A percentile compares a stretch with the other conserved stretches of the same genome.
Conservation (phyloP, 345 rosid genomes). For the Acer yangbiense region DNA sequence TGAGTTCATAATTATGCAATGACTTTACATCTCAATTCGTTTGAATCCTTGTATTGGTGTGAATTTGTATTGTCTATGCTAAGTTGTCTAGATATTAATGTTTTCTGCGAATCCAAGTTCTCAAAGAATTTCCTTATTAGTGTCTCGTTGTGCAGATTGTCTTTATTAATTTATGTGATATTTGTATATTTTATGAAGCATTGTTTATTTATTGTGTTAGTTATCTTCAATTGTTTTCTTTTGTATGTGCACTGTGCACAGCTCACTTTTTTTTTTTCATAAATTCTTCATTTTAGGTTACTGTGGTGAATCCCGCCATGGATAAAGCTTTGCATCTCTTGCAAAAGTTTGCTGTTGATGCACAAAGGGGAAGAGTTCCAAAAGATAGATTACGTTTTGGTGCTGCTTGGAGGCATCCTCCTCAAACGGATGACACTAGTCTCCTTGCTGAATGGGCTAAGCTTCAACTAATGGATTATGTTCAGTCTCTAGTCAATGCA, state of each 20-base stretch:
- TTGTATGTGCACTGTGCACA: not conserved
- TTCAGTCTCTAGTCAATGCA: constrained; percentile 67
- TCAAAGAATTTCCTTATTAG: not conserved
- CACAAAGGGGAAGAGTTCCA: constrained; percentile 58
- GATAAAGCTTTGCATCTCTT: constrained; percentile 68
- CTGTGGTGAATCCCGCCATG: constrained; percentile 93
- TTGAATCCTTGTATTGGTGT: not conserved
- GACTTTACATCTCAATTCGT: constrained; percentile 16
- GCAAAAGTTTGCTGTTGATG: constrained; percentile 74
- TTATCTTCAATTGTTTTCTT: not conserved
- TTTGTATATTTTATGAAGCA: not conserved
- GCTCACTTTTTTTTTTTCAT: not conserved
- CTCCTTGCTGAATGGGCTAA: constrained; percentile 65
- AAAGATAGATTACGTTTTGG: constrained; percentile 77
- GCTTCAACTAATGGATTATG: constrained; percentile 91
- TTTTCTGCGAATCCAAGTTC: not conserved
- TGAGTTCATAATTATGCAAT: constrained; percentile 24
- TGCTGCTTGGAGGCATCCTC: constrained; percentile 96
- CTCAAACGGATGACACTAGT: constrained; percentile 45
- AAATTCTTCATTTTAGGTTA: constrained; percentile 44
- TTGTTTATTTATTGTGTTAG: not conserved
- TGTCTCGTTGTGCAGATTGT: not conserved
- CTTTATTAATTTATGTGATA: not conserved
- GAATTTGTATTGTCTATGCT: not conserved
- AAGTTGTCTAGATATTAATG: not conserved